Conservation (phyloP, 768 basidiomycete species). For the Calvatia gigantea region DNA sequence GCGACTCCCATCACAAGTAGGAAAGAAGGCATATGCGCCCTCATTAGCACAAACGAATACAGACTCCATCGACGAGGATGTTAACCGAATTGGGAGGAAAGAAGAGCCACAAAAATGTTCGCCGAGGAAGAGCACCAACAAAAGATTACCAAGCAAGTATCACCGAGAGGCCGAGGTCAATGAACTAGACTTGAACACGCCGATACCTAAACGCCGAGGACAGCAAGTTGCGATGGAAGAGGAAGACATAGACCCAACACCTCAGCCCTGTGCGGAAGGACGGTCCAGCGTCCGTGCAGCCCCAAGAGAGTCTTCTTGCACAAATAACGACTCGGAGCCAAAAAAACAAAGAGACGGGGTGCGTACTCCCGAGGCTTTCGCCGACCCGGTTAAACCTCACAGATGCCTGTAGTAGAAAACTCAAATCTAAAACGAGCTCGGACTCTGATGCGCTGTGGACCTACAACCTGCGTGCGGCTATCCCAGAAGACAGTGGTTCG, state of each 20-base stretch:
- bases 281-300: background rate
- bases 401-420: background rate
- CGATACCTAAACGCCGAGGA: background rate
- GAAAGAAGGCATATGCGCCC: background rate
- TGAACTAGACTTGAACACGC: background rate
- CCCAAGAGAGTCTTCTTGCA: background rate
- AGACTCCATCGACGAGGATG: background rate
- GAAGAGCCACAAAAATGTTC: background rate
- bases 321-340: background rate
- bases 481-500: background rate
- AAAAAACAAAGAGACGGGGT: background rate
- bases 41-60: background rate
- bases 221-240: background rate
- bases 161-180: background rate
- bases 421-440: background rate
- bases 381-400: too few species aligned
- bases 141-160: background rate
- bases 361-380: background rate
- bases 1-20: background rate
- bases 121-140: background rate
- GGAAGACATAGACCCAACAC: background rate
- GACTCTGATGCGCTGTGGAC: background rate
- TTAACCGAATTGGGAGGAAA: background rate
- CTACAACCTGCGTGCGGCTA: background rate
- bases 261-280: background rate